Evolutionary conservation across 2,329 filamentous ascomycete species (phyloP), one percentile per base, ranked within the genome.

Genomic region (Fusarium nematophilum): DNA sequence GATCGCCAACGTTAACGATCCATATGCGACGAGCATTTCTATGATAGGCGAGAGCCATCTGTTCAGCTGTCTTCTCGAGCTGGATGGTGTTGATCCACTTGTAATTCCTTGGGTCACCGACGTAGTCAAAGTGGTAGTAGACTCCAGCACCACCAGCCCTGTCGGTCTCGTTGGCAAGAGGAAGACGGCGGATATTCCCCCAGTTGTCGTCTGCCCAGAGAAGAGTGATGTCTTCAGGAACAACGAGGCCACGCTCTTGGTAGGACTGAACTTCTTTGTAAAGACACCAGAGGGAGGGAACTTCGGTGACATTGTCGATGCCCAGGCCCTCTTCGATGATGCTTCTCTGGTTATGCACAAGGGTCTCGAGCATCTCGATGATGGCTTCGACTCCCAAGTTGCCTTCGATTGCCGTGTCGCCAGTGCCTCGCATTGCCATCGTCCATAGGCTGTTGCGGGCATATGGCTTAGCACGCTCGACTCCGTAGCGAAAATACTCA

Each of bases 181-280:
- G 87, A 1, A 89, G 76, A 14, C 86, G 79, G 5, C 85, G 78
- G 25, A 87, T 80, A 51, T 85, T 85, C 0, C 86, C 86, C 71
- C 80, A 86, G 65, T 88, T 89, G 60, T 89, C 87, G 53, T 89
- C 87, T 0, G 85, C 79, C 75, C 85, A 89, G 0, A 89, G 76
- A 4, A 89, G 74, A 0, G 84, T 89, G 21, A 89, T 80, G 57
- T 87, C 82, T 10, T 89, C 86, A 0, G 86, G 84, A 0, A 88
- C 83, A 2, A 79, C 72, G 57, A 89, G 80, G 1, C 86, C 86
- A 3, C 30, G 26, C 18, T 89, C 84, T 43, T 86, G 88, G 55
- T 89, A 87, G 13, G 81, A 82, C 57, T 86, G 83, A 0, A 89
- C 86, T 53, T 90, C 87, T 59, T 89, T 89, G 72, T 89, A 90